Evolutionary conservation across 129 eudicot species (phyloP).

Genomic region (Gnaphalium uliginosum): DNA sequence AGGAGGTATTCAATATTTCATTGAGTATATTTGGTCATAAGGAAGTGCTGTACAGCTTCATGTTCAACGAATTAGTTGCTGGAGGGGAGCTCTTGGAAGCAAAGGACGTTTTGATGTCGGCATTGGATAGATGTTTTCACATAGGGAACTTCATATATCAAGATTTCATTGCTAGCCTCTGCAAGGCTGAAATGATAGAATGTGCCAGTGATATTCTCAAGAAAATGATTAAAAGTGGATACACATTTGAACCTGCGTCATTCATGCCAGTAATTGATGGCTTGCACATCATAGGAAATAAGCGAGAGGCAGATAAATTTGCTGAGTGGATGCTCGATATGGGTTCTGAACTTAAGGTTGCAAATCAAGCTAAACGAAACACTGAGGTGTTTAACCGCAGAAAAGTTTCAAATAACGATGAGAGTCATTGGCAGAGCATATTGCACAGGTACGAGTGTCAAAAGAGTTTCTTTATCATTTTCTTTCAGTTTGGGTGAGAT

Average conservation of each 20-base stretch:
- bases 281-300: constrained; percentile 54
- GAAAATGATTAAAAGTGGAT: constrained; percentile 61
- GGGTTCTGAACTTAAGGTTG: constrained; percentile 53
- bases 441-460: constrained; percentile 60
- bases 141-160: constrained; percentile 62
- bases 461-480: not conserved
- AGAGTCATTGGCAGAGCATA: constrained; percentile 58
- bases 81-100: constrained; percentile 84
- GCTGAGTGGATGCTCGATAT: constrained; percentile 80
- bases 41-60: constrained; percentile 56
- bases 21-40: constrained; percentile 63
- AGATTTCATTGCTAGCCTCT: constrained; percentile 65
- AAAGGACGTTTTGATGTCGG: constrained; percentile 60
- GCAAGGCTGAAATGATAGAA: constrained; percentile 65
- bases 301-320: constrained; percentile 77
- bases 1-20: constrained; percentile 67
- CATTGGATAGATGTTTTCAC: constrained; percentile 56
- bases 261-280: constrained; percentile 87
- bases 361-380: constrained; percentile 42
- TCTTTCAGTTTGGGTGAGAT: not conserved
- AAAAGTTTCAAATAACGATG: constrained; percentile 34
- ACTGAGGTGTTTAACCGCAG: constrained; percentile 31
- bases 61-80: constrained; percentile 79
- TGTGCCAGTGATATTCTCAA: constrained; percentile 55
- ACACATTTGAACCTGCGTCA: constrained; percentile 73